Evolutionary conservation across 495 filamentous ascomycete genomes (phyloP).

Genomic region (Apiosordaria backusii): DNA sequence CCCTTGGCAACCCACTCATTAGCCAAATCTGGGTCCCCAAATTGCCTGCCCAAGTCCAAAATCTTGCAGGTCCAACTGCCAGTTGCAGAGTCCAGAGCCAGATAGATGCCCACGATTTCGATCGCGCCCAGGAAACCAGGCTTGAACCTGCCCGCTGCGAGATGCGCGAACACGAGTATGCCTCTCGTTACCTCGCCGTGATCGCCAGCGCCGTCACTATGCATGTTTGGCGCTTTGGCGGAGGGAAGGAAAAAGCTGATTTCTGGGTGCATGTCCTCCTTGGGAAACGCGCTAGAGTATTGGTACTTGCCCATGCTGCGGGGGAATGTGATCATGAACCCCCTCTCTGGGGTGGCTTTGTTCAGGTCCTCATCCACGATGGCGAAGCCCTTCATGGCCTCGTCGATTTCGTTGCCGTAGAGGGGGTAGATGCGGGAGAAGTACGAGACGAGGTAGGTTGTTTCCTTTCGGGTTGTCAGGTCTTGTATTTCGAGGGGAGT

Average conservation of each 20-base stretch:
- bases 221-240: not conserved
- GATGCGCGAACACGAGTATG: not conserved
- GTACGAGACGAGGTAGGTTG: conserved; percentile 23
- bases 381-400: conserved; percentile 25
- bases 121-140: not conserved
- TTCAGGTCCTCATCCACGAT: not conserved
- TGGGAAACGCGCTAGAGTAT: conserved; percentile 15
- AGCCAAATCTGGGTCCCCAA: too few species aligned
- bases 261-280: not conserved
- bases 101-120: not conserved
- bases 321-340: conserved; percentile 28
- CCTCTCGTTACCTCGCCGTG: not conserved
- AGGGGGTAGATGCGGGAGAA: conserved; percentile 26
- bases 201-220: not conserved
- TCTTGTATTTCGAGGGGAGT: conserved; percentile 14
- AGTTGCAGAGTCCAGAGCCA: not conserved
- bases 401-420: conserved; percentile 27
- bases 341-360: conserved; percentile 8
- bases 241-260: not conserved
- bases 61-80: not conserved
- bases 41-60: not conserved
- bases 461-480: conserved; percentile 18
- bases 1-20: too few species aligned
- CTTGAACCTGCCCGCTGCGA: too few species aligned
- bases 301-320: conserved; percentile 21